phyloP scores from a whole-genome alignment of 495 filamentous ascomycete species.

The Collariella sp. region DNA sequence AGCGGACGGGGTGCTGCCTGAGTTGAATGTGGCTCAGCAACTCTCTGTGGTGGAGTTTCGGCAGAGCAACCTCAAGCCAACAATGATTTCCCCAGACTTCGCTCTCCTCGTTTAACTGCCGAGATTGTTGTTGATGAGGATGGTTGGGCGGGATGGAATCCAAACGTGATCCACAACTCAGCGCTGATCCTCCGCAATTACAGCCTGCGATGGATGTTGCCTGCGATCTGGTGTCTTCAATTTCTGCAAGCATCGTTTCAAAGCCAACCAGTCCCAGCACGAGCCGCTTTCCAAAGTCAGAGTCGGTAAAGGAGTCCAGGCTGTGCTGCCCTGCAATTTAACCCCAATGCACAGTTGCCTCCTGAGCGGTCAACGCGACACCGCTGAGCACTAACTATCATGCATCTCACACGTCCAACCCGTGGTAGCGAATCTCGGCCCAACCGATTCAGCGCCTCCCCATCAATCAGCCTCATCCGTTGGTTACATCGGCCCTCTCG shows the following conservation, averaged over 20 bases:
- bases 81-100: background rate
- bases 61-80: background rate
- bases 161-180: background rate
- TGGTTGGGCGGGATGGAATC: background rate
- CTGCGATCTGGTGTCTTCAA: background rate
- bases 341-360: background rate
- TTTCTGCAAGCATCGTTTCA: background rate
- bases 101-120: background rate
- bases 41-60: background rate
- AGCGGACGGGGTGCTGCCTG: conserved; percentile 1
- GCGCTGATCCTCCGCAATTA: background rate
- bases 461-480: too few species aligned
- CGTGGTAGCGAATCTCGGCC: too few species aligned
- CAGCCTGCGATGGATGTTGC: background rate
- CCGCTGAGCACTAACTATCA: background rate
- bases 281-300: background rate
- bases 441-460: too few species aligned
- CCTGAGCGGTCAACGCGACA: background rate
- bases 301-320: background rate
- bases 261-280: background rate
- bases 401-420: background rate
- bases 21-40: conserved; percentile 3
- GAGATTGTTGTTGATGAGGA: background rate
- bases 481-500: too few species aligned
- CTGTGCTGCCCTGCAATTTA: background rate